Evolutionary conservation across 176 grass and related monocot species (phyloP), one percentile per base, ranked within the genome.

Genomic region (Sorghum bicolor): DNA sequence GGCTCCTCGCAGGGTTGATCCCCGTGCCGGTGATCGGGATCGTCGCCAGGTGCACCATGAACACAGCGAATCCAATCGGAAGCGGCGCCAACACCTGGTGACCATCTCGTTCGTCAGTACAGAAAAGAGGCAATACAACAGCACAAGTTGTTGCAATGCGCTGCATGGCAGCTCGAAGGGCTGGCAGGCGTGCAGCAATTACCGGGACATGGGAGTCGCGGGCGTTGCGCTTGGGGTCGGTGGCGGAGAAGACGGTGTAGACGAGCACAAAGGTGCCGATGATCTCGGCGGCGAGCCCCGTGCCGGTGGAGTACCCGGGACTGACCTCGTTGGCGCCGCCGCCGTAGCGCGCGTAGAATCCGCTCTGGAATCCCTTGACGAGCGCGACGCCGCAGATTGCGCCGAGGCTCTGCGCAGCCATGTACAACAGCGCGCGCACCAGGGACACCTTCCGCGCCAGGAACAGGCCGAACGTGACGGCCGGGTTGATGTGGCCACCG

Each of bases 201-300:
- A 99, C 93, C 77, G 96, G 96, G 34, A 99, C 85, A 80, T 99
- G 96, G 0, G 96, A 99, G 84, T 99, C 96, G 45, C 93, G 96
- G 24, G 96, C 96, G 86, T 58, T 96, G 87, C 96, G 91, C 88
- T 99, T 99, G 72, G 96, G 93, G 61, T 99, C 96, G 48, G 93
- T 99, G 83, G 93, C 96, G 53, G 96, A 94, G 96, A 99, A 99
- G 90, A 99, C 96, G 64, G 96, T 99, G 93, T 99, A 99, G n/a
- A 96, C 91, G 31, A 99, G 96, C 4, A 99, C 93, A 78, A 99
- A 96, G 43, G 96, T 99, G 52, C 93, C 96, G 83, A 96, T 94
- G 85, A 99, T 99, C 93, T 96, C 96, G 4, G 96, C 96, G 8
- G 76, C 93, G 43, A 99, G 91, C 8, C 84, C 94, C 1, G 94